A percentile compares a stretch with the other conserved stretches of the same genome.
Conservation (phyloP, 2,329 filamentous ascomycete species). For the Penicillium psychrosexuale region DNA sequence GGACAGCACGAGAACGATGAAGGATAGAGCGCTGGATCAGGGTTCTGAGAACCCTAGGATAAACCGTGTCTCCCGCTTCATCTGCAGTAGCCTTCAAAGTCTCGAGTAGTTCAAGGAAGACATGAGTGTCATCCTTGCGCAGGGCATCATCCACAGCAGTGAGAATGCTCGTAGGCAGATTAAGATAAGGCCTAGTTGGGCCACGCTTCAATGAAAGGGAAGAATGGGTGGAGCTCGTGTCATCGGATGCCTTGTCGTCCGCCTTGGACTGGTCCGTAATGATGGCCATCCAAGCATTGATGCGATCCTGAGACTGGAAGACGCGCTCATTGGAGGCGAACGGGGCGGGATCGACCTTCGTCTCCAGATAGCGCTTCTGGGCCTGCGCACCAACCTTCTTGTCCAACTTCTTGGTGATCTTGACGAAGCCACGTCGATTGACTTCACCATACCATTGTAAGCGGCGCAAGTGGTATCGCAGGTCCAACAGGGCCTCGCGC, state of each 20-base stretch:
- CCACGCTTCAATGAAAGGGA: constrained; percentile 70
- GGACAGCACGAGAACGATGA: constrained; percentile 70
- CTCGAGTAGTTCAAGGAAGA: constrained; percentile 51
- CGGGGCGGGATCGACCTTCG: constrained; percentile 82
- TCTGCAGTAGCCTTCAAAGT: constrained; percentile 56
- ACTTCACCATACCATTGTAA: constrained; percentile 98
- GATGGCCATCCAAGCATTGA: constrained; percentile 89
- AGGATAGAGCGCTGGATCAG: constrained; percentile 54
- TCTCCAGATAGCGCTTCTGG: constrained; percentile 81
- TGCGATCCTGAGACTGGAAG: constrained; percentile 58
- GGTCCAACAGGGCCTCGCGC: constrained; percentile 82
- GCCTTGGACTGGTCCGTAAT: constrained; percentile 51
- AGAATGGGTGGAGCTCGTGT: constrained; percentile 67
- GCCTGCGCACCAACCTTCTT: constrained; percentile 81
- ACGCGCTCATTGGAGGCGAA: constrained; percentile 74
- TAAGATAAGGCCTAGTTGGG: constrained; percentile 70
- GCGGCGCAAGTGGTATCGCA: constrained; percentile 82
- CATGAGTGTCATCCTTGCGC: constrained; percentile 40
- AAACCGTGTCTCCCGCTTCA: constrained; percentile 60
- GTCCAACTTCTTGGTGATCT: constrained; percentile 98
- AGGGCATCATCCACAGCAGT: constrained; percentile 42
- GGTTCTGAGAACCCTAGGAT: constrained; percentile 56
- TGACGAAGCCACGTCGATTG: constrained; percentile 90
- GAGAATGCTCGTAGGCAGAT: constrained; percentile 59
- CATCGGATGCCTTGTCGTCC: constrained; percentile 72